phyloP scores from a whole-genome alignment of 1,284 basidiomycete genomes.

The Boletus sp. region DNA sequence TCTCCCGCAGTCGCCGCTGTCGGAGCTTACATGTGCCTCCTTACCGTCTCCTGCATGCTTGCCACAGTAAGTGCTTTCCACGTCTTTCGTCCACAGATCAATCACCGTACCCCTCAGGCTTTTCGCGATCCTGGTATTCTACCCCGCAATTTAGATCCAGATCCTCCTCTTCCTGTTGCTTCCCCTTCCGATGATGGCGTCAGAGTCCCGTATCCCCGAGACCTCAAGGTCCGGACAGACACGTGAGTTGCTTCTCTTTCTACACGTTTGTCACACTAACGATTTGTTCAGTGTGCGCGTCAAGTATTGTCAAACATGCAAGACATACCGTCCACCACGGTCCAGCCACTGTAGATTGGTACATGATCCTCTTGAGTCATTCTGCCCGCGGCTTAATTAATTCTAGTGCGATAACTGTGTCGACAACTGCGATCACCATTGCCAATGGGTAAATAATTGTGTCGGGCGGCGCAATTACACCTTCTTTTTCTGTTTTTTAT shows the following conservation, averaged over 20 bases:
- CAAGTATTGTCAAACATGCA: slow-evolving; percentile 89
- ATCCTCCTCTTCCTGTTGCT: slow-evolving; percentile 67
- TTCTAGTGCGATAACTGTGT: slow-evolving; percentile 89
- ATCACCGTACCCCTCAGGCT: slow-evolving; percentile 40
- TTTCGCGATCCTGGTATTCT: slow-evolving; percentile 88
- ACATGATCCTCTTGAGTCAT: slow-evolving; percentile 19
- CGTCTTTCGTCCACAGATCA: neutral
- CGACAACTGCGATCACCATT: slow-evolving; percentile 87
- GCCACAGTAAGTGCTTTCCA: slow-evolving; percentile 52
- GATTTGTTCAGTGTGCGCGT: slow-evolving; percentile 62
- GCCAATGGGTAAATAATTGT: slow-evolving; percentile 94
- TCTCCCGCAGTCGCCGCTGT: slow-evolving; percentile 72
- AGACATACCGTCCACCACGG: slow-evolving; percentile 84
- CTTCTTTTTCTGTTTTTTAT: slow-evolving; percentile 77
- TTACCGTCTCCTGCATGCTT: slow-evolving; percentile 75
- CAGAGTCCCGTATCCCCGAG: slow-evolving; percentile 70
- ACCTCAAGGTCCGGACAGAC: slow-evolving; percentile 74
- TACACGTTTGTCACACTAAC: neutral
- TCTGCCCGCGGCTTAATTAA: slow-evolving; percentile 7
- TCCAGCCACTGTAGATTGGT: slow-evolving; percentile 93
- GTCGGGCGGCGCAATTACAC: slow-evolving; percentile 90
- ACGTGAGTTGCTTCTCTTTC: slow-evolving; percentile 49
- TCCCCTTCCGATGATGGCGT: slow-evolving; percentile 58
- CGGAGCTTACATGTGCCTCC: slow-evolving; percentile 72
- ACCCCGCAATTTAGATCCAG: slow-evolving; percentile 78